Evolutionary conservation across 2,329 filamentous ascomycete species (phyloP).

Genomic region (Penicillium olsonii): DNA sequence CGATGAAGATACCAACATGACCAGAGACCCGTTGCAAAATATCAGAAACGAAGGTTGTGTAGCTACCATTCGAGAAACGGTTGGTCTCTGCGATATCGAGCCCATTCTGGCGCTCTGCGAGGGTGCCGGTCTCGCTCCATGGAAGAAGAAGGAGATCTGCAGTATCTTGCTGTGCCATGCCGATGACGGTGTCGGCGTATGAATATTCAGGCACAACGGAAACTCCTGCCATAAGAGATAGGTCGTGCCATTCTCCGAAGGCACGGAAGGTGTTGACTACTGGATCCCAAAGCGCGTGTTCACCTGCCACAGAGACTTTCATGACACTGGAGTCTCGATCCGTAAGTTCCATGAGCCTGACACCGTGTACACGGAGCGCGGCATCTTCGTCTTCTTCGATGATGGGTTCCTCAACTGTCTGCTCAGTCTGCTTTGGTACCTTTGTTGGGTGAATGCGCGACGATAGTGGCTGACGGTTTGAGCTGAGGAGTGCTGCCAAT

Average conservation of each 20-base stretch:
- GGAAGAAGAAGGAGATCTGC: conserved; percentile 80
- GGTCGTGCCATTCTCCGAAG: conserved; percentile 79
- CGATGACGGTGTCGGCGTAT: conserved; percentile 75
- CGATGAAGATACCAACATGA: conserved; percentile 77
- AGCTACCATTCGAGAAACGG: conserved; percentile 62
- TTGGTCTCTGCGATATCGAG: conserved; percentile 55
- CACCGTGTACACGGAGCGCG: conserved; percentile 73
- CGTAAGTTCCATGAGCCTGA: conserved; percentile 84
- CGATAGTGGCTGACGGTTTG: conserved; percentile 45
- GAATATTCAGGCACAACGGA: conserved; percentile 75
- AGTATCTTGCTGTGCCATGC: conserved; percentile 67
- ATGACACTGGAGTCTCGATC: conserved; percentile 95
- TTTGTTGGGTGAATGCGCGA: conserved; percentile 37
- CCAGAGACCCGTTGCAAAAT: conserved; percentile 65
- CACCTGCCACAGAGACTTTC: conserved; percentile 82
- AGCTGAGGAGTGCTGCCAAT: conserved; percentile 77
- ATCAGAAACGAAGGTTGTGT: conserved; percentile 72
- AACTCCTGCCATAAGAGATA: conserved; percentile 79
- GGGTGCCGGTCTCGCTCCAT: conserved; percentile 81
- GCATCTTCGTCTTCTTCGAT: conserved; percentile 20
- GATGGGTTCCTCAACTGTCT: conserved; percentile 26
- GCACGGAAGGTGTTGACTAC: conserved; percentile 90
- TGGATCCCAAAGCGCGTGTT: conserved; percentile 72
- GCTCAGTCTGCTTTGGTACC: conserved; percentile 20
- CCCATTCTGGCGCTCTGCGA: conserved; percentile 64